Percentiles rank a stretch among this genome's conserved stretches.
These are phyloP conservation scores for Histomonas meleagridis DNA, from an alignment of 208 protist genomes.

Conservation along the genomic window DNA sequence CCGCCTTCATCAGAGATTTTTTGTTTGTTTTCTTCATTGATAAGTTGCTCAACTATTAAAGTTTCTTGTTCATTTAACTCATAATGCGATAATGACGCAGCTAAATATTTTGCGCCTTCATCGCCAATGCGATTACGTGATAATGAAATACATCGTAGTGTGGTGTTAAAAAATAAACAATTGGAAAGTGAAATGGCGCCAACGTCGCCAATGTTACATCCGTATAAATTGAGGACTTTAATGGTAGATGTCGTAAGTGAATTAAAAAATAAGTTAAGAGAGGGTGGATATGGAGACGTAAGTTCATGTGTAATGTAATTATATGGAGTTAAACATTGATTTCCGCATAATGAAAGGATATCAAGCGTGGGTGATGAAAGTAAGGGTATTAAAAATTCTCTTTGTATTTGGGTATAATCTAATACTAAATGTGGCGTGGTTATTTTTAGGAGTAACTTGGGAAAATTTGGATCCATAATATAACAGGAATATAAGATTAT, in stretches of 20 bases:
- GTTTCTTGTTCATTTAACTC: not conserved
- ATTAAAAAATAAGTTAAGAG: not conserved
- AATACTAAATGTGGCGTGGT: not conserved
- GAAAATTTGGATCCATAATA: not conserved
- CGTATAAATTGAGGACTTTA: constrained; percentile 39
- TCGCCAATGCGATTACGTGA: constrained; percentile 36
- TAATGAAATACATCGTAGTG: constrained; percentile 17
- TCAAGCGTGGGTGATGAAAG: not conserved
- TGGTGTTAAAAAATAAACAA: not conserved
- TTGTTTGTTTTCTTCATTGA: constrained; percentile 5
- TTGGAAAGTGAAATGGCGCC: constrained; percentile 33
- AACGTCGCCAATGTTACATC: constrained; percentile 33
- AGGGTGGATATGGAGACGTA: not conserved
- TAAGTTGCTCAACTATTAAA: not conserved
- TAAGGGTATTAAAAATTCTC: not conserved
- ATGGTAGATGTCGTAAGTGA: not conserved
- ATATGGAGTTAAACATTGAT: constrained; percentile 12
- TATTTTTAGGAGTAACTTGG: not conserved
- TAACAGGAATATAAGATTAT: not conserved
- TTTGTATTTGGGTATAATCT: constrained; percentile 16
- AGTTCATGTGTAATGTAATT: not conserved
- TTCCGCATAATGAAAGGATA: not conserved
- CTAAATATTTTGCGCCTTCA: not conserved
- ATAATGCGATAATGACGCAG: constrained; percentile 18
- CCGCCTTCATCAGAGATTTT: constrained; percentile 35